Evolutionary conservation across 2,329 filamentous ascomycete genomes (phyloP).

Genomic region (Pseudocercospora cruenta): DNA sequence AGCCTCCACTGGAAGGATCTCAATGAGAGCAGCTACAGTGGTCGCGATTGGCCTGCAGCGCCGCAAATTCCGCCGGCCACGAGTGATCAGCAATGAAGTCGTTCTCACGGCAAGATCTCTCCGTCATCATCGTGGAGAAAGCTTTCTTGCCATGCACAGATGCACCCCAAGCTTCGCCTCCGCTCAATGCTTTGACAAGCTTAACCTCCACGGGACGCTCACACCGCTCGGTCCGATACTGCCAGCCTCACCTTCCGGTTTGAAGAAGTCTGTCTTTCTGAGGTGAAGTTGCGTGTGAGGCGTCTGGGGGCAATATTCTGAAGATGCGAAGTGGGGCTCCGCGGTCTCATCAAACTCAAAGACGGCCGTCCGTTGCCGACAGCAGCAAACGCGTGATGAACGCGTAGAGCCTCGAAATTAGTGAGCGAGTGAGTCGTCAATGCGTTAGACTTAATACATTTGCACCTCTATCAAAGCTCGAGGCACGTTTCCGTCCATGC

Average conservation of each 20-base stretch:
- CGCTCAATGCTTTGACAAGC: not conserved
- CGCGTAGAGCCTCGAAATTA: not conserved
- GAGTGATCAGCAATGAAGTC: constrained; percentile 3
- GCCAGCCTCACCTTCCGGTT: not conserved
- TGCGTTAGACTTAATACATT: constrained; percentile 36
- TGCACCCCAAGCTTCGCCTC: constrained; percentile 8
- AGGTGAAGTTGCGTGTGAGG: not conserved
- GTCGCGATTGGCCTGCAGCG: not conserved
- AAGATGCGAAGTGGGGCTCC: not conserved
- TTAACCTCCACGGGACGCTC: not conserved
- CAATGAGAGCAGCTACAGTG: not conserved
- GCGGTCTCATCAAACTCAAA: not conserved
- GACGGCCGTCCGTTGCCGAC: not conserved
- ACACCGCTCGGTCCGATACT: not conserved
- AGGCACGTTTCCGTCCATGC: constrained; percentile 49
- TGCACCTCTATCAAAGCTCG: constrained; percentile 53
- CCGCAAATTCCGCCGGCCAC: constrained; percentile 8
- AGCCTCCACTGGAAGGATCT: constrained; percentile 3
- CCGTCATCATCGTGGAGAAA: not conserved
- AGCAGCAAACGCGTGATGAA: not conserved
- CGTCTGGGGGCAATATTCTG: not conserved
- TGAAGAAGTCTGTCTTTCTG: not conserved
- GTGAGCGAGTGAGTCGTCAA: not conserved
- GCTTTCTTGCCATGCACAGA: not conserved
- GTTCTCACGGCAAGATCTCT: not conserved